A percentile compares a stretch with the other conserved stretches of the same genome.
Evolutionary conservation across 1,139 yeast genomes (phyloP).

Genomic region (Pichia sp.): DNA sequence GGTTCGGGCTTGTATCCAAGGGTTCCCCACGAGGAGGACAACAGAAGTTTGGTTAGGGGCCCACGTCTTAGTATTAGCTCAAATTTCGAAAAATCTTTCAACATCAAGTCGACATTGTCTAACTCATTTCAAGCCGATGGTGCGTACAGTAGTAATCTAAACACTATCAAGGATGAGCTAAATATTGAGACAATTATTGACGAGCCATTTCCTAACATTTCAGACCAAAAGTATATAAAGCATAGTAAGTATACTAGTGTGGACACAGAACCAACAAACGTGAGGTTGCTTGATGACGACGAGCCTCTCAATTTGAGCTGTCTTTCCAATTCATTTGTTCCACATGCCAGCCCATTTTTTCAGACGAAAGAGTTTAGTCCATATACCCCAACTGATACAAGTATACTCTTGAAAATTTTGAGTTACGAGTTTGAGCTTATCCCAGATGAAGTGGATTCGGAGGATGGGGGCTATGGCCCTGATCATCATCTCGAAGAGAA

Average conservation of each 20-base stretch:
- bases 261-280: conserved; percentile 20
- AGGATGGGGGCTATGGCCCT: background rate
- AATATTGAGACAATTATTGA: too few relatives aligned
- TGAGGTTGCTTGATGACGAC: background rate
- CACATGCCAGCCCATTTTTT: conserved; percentile 29
- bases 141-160: too few relatives aligned
- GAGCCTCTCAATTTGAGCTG: conserved; percentile 1
- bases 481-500: background rate
- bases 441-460: background rate
- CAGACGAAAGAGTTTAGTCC: conserved; percentile 26
- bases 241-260: conserved; percentile 20
- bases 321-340: background rate
- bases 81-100: too few relatives aligned
- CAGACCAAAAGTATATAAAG: background rate
- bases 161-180: too few relatives aligned
- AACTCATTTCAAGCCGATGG: too few relatives aligned
- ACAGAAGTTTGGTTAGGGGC: too few relatives aligned
- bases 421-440: conserved; percentile 20
- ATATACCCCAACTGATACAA: conserved; percentile 26
- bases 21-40: too few relatives aligned
- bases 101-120: too few relatives aligned
- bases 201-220: too few relatives aligned
- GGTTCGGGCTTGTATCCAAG: too few relatives aligned
- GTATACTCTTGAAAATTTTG: conserved; percentile 28
- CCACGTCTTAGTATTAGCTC: too few relatives aligned